phyloP scores from a whole-genome alignment of 2,329 filamentous ascomycete species.

The Penicillium nordicum region DNA sequence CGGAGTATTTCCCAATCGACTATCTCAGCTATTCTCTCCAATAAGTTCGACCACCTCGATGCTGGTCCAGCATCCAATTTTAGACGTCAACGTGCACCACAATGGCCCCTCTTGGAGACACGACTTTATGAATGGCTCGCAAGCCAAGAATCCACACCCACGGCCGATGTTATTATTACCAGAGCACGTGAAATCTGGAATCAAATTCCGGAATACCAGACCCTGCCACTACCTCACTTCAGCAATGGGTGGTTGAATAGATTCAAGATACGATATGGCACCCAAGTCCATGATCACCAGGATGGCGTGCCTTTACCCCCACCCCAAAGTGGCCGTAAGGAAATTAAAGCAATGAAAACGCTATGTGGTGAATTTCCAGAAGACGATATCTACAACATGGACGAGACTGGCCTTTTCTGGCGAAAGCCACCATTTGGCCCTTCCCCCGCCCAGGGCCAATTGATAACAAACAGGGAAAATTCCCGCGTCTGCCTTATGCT shows the following conservation, averaged over 20 bases:
- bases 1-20: slow-evolving; percentile 3
- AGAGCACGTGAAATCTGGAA: slow-evolving; percentile 18
- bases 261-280: neutral
- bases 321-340: neutral
- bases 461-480: slow-evolving; percentile 3
- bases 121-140: slow-evolving; percentile 2
- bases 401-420: slow-evolving; percentile 24
- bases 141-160: neutral
- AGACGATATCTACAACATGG: slow-evolving; percentile 22
- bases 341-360: slow-evolving; percentile 11
- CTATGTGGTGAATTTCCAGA: slow-evolving; percentile 15
- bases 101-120: slow-evolving; percentile 6
- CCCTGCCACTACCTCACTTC: slow-evolving; percentile 12
- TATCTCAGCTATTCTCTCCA: slow-evolving; percentile 1
- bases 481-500: slow-evolving; percentile 12
- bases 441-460: neutral
- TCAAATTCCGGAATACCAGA: slow-evolving; percentile 15
- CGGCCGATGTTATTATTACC: slow-evolving; percentile 7
- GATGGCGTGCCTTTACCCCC: neutral
- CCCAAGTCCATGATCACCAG: neutral
- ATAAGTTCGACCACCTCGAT: slow-evolving; percentile 1
- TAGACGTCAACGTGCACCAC: neutral
- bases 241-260: slow-evolving; percentile 19
- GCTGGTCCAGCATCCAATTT: neutral
- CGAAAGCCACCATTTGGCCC: slow-evolving; percentile 10